Conservation (phyloP, 2,329 filamentous ascomycete genomes). For the Sphaceloma murrayae region DNA sequence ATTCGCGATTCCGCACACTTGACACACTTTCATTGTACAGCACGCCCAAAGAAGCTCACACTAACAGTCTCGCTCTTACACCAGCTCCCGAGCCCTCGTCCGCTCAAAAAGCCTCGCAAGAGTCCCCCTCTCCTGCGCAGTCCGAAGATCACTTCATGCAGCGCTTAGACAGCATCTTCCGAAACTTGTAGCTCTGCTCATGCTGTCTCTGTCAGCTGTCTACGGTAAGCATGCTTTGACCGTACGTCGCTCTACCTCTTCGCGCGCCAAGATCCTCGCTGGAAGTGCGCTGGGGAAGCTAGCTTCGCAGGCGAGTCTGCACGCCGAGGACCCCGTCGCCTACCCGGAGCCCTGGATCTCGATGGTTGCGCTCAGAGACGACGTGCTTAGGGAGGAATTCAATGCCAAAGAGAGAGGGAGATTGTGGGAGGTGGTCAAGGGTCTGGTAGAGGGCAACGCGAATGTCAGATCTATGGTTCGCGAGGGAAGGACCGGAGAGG, state of each 20-base stretch:
- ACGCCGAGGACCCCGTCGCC: conserved; percentile 51
- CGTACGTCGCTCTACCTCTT: conserved; percentile 54
- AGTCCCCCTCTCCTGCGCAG: conserved; percentile 73
- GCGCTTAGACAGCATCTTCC: conserved; percentile 79
- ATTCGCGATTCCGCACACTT: too few relatives aligned
- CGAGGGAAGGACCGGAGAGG: conserved; percentile 45
- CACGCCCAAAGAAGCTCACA: conserved; percentile 32
- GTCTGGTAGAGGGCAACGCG: conserved; percentile 83
- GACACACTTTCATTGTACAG: conserved; percentile 18
- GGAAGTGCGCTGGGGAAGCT: conserved; percentile 75
- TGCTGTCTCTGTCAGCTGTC: conserved; percentile 40
- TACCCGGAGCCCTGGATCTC: conserved; percentile 72
- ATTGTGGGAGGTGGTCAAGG: conserved; percentile 74
- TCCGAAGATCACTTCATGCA: conserved; percentile 69
- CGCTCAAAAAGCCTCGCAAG: conserved; percentile 82
- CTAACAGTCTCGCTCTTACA: conserved; percentile 75
- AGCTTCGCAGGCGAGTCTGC: conserved; percentile 72
- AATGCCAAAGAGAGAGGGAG: conserved; percentile 64
- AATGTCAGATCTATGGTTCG: conserved; percentile 76
- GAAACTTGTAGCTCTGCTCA: conserved; percentile 57
- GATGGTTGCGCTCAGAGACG: conserved; percentile 81
- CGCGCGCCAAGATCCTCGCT: conserved; percentile 72
- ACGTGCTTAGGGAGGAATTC: conserved; percentile 76
- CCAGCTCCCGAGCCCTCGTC: conserved; percentile 65
- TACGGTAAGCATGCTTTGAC: conserved; percentile 59